Percentiles rank a stretch among this genome's conserved stretches.
phyloP scores from a whole-genome alignment of 495 filamentous ascomycete genomes.

The Entonaema liquescens region DNA sequence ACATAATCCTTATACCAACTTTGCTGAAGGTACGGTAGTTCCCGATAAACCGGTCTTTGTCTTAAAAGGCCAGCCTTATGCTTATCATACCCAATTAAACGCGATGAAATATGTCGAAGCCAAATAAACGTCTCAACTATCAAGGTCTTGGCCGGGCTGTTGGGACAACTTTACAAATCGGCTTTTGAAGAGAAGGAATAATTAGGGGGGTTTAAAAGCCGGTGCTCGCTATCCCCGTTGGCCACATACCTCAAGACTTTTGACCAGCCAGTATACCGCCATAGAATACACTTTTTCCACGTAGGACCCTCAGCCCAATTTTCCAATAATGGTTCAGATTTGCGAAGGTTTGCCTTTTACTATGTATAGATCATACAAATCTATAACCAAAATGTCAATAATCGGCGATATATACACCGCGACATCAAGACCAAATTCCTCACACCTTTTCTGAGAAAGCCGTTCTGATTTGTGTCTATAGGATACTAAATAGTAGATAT shows the following conservation, averaged over 20 bases:
- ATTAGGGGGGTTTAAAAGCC: neutral
- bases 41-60: neutral
- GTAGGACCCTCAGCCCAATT: neutral
- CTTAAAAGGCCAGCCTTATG: neutral
- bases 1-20: neutral
- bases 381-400: neutral
- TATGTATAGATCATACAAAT: neutral
- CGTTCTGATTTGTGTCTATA: neutral
- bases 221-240: neutral
- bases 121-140: neutral
- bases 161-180: neutral
- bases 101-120: neutral
- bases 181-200: neutral
- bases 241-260: too few relatives aligned
- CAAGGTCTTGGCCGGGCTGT: neutral
- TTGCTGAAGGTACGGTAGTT: neutral
- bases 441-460: neutral
- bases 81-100: neutral
- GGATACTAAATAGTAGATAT: neutral
- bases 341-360: neutral
- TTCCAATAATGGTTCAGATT: neutral
- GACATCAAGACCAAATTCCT: too few relatives aligned
- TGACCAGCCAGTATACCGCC: too few relatives aligned
- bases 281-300: neutral
- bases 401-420: too few relatives aligned